A percentile compares a stretch with the other conserved stretches of the same genome.
Evolutionary conservation across 2,329 filamentous ascomycete species (phyloP).

Genomic region (Aspergillus intermedius): DNA sequence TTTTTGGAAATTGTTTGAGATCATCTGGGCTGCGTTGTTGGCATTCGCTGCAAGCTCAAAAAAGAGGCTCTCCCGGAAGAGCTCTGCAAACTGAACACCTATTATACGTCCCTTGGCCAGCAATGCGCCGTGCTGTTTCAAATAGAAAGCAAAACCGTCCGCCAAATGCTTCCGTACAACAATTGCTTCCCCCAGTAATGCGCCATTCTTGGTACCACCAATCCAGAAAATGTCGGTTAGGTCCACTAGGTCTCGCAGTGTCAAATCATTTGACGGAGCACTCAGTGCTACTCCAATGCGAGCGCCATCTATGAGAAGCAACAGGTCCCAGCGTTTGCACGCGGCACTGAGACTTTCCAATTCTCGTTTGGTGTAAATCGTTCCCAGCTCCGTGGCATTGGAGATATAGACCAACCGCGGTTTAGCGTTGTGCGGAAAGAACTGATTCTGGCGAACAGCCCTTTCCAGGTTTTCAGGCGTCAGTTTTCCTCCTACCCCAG

Average conservation of each 20-base stretch:
- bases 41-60: conserved; percentile 43
- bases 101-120: conserved; percentile 47
- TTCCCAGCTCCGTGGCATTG: conserved; percentile 48
- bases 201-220: conserved; percentile 49
- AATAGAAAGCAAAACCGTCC: conserved; percentile 45
- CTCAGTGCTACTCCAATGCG: conserved; percentile 41
- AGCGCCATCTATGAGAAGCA: conserved; percentile 46
- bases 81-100: conserved; percentile 46
- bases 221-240: conserved; percentile 51
- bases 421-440: conserved; percentile 49
- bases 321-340: conserved; percentile 37
- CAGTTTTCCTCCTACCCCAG: conserved; percentile 43
- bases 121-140: conserved; percentile 48
- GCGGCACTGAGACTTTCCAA: conserved; percentile 37
- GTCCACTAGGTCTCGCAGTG: conserved; percentile 40
- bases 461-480: conserved; percentile 38
- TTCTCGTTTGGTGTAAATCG: conserved; percentile 42
- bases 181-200: conserved; percentile 46
- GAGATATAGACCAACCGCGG: conserved; percentile 49
- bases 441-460: conserved; percentile 44
- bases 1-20: conserved; percentile 39
- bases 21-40: conserved; percentile 40
- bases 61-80: conserved; percentile 43
- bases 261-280: conserved; percentile 40
- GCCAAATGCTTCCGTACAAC: conserved; percentile 43